Evolutionary conservation across 306 rosid species (phyloP).

Genomic region (Casuarina equisetifolia): DNA sequence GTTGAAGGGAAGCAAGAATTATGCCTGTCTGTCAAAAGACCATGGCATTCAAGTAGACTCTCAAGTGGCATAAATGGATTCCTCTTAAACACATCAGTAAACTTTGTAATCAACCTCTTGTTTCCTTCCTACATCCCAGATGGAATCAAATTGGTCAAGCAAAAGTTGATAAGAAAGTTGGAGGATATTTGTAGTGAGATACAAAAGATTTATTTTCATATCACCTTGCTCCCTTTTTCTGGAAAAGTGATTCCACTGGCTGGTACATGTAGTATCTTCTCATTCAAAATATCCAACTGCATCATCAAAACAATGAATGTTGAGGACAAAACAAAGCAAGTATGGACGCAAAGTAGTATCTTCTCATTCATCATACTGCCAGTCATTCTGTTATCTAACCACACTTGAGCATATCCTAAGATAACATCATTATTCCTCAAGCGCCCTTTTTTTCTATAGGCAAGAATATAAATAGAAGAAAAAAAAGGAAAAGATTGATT

Average conservation of each 20-base stretch:
- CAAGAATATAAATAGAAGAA: background rate
- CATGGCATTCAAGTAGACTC: slow-evolving; percentile 47
- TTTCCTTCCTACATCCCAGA: slow-evolving; percentile 45
- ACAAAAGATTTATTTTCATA: slow-evolving; percentile 20
- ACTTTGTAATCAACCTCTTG: slow-evolving; percentile 32
- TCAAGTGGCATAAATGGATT: slow-evolving; percentile 57
- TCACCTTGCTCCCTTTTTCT: slow-evolving; percentile 48
- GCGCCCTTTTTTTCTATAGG: background rate
- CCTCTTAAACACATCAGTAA: slow-evolving; percentile 28
- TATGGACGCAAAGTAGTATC: background rate
- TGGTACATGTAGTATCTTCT: slow-evolving; percentile 43
- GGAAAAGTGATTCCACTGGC: slow-evolving; percentile 16
- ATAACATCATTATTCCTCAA: background rate
- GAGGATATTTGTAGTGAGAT: slow-evolving; percentile 14
- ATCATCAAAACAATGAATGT: slow-evolving; percentile 22
- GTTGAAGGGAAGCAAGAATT: slow-evolving; percentile 17
- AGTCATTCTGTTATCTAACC: background rate
- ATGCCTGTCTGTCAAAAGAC: slow-evolving; percentile 66
- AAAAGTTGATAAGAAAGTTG: slow-evolving; percentile 22
- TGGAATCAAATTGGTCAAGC: slow-evolving; percentile 12
- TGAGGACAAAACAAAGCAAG: slow-evolving; percentile 23
- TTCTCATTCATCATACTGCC: background rate
- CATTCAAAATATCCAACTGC: slow-evolving; percentile 88
- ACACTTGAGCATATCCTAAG: background rate
- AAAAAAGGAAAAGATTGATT: background rate